A percentile compares a stretch with the other conserved stretches of the same genome.
These are phyloP conservation scores for Pseudogymnoascus sp. DNA, from an alignment of 2,329 filamentous ascomycete genomes.

Conservation along the genomic window DNA sequence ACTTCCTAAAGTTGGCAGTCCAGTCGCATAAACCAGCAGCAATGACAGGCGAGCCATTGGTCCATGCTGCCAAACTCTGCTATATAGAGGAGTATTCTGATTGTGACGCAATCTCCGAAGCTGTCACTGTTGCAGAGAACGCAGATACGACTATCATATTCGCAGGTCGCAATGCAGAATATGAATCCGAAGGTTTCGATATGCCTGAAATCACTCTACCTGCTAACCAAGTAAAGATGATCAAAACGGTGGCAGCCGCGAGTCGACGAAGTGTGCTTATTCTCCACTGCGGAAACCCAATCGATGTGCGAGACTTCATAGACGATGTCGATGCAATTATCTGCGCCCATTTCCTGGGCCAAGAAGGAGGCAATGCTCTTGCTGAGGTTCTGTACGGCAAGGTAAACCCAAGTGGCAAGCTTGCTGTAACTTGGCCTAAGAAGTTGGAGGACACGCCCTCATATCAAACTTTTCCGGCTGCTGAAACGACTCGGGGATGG, in stretches of 20 bases:
- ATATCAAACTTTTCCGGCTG: not conserved
- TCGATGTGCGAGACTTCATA: conserved; percentile 13
- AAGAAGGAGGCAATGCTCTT: conserved; percentile 62
- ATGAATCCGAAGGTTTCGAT: conserved; percentile 10
- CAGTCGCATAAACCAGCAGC: not conserved
- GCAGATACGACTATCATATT: conserved; percentile 18
- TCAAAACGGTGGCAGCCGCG: conserved; percentile 16
- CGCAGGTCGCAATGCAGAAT: conserved; percentile 16
- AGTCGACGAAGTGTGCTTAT: conserved; percentile 15
- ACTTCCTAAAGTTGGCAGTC: not conserved
- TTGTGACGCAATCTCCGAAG: conserved; percentile 12
- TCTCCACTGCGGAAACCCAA: conserved; percentile 18
- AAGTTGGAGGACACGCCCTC: conserved; percentile 21
- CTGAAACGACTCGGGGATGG: not conserved
- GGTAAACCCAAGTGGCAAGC: conserved; percentile 50
- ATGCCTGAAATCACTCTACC: conserved; percentile 11
- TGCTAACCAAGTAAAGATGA: conserved; percentile 16
- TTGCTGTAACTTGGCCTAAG: conserved; percentile 48
- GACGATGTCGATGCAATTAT: conserved; percentile 54
- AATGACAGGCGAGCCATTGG: conserved; percentile 11
- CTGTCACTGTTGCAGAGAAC: conserved; percentile 11
- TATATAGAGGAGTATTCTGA: conserved; percentile 15
- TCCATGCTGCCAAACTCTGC: conserved; percentile 13
- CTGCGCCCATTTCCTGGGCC: conserved; percentile 49
- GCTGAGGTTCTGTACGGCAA: conserved; percentile 70